Evolutionary conservation across 108 stramenopile genomes (phyloP).

Genomic region (Licmophora abbreviata): DNA sequence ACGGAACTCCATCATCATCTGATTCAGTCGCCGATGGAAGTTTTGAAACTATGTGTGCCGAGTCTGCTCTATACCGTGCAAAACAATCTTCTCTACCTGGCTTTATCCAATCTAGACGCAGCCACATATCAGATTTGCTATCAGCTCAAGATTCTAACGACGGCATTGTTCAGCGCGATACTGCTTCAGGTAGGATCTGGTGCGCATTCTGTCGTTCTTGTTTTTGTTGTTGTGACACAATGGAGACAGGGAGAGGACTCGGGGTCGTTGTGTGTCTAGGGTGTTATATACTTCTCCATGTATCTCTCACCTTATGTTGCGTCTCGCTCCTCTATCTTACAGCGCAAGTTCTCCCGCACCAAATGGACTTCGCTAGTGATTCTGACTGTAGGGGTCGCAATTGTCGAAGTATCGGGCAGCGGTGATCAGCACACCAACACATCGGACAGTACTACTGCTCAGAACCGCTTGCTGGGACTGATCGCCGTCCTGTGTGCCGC

Average conservation of each 20-base stretch:
- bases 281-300: too few relatives aligned
- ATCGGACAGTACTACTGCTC: conserved; percentile 14
- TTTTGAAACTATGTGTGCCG: conserved; percentile 92
- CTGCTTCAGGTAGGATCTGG: conserved; percentile 54
- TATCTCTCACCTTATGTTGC: conserved; percentile 1
- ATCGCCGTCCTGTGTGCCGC: conserved; percentile 90
- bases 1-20: conserved; percentile 31
- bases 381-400: conserved; percentile 86
- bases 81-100: conserved; percentile 96
- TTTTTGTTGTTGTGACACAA: not conserved
- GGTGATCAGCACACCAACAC: conserved; percentile 14
- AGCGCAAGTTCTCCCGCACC: conserved; percentile 48
- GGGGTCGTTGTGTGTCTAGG: too few relatives aligned
- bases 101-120: conserved; percentile 92
- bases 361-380: conserved; percentile 86
- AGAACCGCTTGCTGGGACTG: conserved; percentile 71
- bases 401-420: conserved; percentile 80
- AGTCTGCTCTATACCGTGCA: conserved; percentile 94
- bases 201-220: not conserved
- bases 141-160: conserved; percentile 98
- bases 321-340: not conserved
- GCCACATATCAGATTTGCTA: conserved; percentile 97
- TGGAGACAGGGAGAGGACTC: too few relatives aligned
- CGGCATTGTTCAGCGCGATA: conserved; percentile 91
- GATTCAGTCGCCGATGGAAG: conserved; percentile 61